Evolutionary conservation across 2,329 filamentous ascomycete genomes (phyloP).

Genomic region (Hymenoscyphus scutula): DNA sequence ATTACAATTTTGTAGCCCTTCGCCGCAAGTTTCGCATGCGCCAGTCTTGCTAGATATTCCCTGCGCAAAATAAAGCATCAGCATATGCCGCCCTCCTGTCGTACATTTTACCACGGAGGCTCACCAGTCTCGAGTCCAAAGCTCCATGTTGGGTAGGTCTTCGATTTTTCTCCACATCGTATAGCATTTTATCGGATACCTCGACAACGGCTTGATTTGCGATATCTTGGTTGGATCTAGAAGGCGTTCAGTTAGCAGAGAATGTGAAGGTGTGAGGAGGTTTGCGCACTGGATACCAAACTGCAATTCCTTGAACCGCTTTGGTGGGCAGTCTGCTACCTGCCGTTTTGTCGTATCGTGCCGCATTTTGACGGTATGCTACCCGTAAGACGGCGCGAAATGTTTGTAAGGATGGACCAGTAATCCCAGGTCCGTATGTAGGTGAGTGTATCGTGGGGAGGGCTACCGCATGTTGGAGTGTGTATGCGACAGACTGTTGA

Average conservation of each 20-base stretch:
- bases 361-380: conserved; percentile 7
- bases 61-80: conserved; percentile 35
- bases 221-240: conserved; percentile 85
- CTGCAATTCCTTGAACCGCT: conserved; percentile 88
- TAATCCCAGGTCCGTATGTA: not conserved
- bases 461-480: not conserved
- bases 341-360: conserved; percentile 64
- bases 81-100: not conserved
- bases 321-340: conserved; percentile 83
- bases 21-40: conserved; percentile 78
- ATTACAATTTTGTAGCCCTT: conserved; percentile 78
- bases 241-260: conserved; percentile 25
- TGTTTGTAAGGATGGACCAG: no score
- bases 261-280: not conserved
- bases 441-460: not conserved
- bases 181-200: conserved; percentile 90
- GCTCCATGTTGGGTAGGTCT: conserved; percentile 78
- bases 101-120: conserved; percentile 14
- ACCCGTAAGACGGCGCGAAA: not conserved
- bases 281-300: conserved; percentile 79
- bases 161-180: conserved; percentile 80
- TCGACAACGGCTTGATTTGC: conserved; percentile 93
- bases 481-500: not conserved
- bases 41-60: conserved; percentile 84
- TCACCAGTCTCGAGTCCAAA: conserved; percentile 75